Evolutionary conservation across 2,329 filamentous ascomycete species (phyloP).

Genomic region (Fusarium decemcellulare): DNA sequence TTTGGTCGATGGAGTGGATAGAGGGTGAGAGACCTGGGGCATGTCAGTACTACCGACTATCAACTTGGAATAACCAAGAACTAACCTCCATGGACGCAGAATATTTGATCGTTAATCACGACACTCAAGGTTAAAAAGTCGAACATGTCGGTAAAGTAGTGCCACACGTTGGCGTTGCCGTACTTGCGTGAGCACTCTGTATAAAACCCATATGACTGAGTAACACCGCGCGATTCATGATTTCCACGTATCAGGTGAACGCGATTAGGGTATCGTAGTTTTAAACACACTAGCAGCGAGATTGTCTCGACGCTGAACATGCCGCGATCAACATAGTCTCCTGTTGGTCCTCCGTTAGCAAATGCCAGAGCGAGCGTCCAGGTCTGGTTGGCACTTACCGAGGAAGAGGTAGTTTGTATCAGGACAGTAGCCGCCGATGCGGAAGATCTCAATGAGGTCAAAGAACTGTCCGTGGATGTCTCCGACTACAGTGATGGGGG

Average conservation of each 20-base stretch:
- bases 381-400: slow-evolving; percentile 65
- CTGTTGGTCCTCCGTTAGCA: slow-evolving; percentile 62
- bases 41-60: slow-evolving; percentile 14
- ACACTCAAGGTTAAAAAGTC: slow-evolving; percentile 97
- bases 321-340: slow-evolving; percentile 97
- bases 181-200: slow-evolving; percentile 99
- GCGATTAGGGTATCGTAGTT: slow-evolving; percentile 94
- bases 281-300: slow-evolving; percentile 95
- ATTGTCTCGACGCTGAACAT: slow-evolving; percentile 99
- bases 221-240: slow-evolving; percentile 97
- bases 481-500: slow-evolving; percentile 96
- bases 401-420: slow-evolving; percentile 99
- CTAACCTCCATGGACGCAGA: slow-evolving; percentile 93
- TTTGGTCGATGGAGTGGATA: slow-evolving; percentile 98
- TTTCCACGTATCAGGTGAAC: slow-evolving; percentile 98
- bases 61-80: background rate
- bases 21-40: slow-evolving; percentile 80
- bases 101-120: slow-evolving; percentile 99
- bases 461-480: slow-evolving; percentile 99
- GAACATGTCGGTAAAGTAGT: slow-evolving; percentile 99
- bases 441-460: slow-evolving; percentile 99
- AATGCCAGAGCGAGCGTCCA: slow-evolving; percentile 1
- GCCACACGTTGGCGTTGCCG: slow-evolving; percentile 98
- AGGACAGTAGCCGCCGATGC: slow-evolving; percentile 96
- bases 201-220: slow-evolving; percentile 99